These are phyloP conservation scores for Barbatosphaeria neglecta DNA, from an alignment of 495 filamentous ascomycete species.

Conservation along the genomic window DNA sequence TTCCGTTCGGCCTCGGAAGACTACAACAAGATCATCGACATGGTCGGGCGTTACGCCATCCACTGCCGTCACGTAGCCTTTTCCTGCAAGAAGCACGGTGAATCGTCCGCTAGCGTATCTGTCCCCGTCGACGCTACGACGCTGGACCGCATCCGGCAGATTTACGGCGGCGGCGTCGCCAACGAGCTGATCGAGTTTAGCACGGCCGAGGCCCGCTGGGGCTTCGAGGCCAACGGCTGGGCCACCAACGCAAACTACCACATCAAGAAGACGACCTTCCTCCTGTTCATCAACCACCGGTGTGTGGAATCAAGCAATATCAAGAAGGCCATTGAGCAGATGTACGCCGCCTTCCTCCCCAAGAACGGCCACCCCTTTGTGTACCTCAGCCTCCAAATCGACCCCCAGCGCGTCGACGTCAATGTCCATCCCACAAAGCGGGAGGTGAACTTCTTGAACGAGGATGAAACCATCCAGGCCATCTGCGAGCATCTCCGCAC, in stretches of 20 bases:
- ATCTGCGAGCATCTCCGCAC: conserved; percentile 73
- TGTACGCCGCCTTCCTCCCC: conserved; percentile 79
- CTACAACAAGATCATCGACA: conserved; percentile 94
- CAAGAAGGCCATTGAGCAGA: conserved; percentile 84
- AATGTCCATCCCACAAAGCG: conserved; percentile 97
- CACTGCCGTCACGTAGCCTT: conserved; percentile 87
- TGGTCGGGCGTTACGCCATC: conserved; percentile 90
- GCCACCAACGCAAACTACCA: conserved; percentile 93
- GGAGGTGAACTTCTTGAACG: conserved; percentile 96
- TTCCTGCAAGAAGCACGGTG: conserved; percentile 92
- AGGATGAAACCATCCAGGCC: conserved; percentile 88
- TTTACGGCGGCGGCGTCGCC: conserved; percentile 76
- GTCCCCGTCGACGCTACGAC: conserved; percentile 59
- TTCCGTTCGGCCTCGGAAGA: conserved; percentile 91
- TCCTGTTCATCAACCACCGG: conserved; percentile 96
- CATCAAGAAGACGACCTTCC: conserved; percentile 76
- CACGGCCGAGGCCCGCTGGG: conserved; percentile 61
- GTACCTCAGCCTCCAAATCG: conserved; percentile 88
- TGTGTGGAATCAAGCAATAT: conserved; percentile 89
- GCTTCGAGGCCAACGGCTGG: conserved; percentile 71
- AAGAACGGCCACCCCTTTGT: conserved; percentile 93
- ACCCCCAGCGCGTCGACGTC: conserved; percentile 88
- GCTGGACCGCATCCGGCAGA: conserved; percentile 76
- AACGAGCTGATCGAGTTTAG: conserved; percentile 79
- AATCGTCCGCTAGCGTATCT: conserved; percentile 68